Evolutionary conservation across 805 yeast genomes (phyloP).

Genomic region (Suhomyces canberraensis): DNA sequence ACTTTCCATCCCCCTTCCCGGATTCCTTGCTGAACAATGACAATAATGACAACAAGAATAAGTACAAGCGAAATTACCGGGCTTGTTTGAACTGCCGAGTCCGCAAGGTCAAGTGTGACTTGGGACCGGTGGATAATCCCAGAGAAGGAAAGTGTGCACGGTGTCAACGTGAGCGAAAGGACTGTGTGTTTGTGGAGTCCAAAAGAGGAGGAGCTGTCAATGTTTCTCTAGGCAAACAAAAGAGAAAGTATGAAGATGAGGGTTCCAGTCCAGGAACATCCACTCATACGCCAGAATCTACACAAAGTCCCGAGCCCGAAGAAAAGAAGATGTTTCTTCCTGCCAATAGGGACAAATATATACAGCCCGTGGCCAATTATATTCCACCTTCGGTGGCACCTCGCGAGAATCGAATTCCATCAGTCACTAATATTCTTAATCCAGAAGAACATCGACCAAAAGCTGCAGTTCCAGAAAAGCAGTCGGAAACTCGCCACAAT

Average conservation of each 20-base stretch:
- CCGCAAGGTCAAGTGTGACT: conserved; percentile 81
- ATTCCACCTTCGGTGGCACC: background rate
- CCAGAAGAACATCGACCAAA: background rate
- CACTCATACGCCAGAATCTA: background rate
- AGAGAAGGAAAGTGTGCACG: conserved; percentile 80
- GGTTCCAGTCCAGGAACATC: background rate
- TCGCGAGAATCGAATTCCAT: conserved; percentile 6
- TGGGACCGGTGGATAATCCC: conserved; percentile 73
- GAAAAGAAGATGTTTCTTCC: conserved; percentile 8
- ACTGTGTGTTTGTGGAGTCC: conserved; percentile 62
- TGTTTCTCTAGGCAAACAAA: conserved; percentile 45
- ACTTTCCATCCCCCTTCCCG: no score
- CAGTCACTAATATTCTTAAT: conserved; percentile 16
- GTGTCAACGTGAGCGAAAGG: conserved; percentile 77
- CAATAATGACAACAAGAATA: no score
- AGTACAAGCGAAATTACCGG: conserved; percentile 63
- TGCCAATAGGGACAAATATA: conserved; percentile 12
- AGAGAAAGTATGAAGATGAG: conserved; percentile 41
- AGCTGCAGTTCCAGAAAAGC: background rate
- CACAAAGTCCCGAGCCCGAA: background rate
- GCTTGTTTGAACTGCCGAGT: conserved; percentile 87
- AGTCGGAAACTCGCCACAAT: background rate
- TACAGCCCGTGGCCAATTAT: background rate
- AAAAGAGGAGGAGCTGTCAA: conserved; percentile 25
- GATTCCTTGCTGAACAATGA: no score